A percentile compares a stretch with the other conserved stretches of the same genome.
Evolutionary conservation across 306 rosid species (phyloP).

Genomic region (Heteromeles arbutifolia): DNA sequence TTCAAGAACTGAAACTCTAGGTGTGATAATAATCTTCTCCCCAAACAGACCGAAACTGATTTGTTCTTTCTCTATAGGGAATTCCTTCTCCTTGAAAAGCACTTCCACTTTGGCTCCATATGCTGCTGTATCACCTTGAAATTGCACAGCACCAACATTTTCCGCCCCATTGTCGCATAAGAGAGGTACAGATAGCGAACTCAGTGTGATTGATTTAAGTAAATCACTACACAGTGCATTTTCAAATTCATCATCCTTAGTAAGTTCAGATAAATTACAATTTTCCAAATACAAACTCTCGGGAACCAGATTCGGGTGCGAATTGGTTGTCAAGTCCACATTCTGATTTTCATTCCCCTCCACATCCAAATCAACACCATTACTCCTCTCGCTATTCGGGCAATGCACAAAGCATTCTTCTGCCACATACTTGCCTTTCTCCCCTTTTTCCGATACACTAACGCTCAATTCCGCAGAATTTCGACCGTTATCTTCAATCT

Average conservation of each 20-base stretch:
- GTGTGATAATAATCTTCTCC: slow-evolving; percentile 7
- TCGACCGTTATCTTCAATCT: slow-evolving; percentile 6
- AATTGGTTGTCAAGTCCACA: too few relatives aligned
- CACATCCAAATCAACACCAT: slow-evolving; percentile 1
- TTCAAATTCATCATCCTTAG: slow-evolving; percentile 15
- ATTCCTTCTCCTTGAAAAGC: neutral
- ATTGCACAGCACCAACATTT: slow-evolving; percentile 2
- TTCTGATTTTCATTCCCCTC: slow-evolving; percentile 4
- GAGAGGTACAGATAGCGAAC: neutral
- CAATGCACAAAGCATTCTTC: slow-evolving; percentile 8
- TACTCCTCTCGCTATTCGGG: slow-evolving; percentile 1
- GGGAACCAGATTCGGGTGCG: too few relatives aligned
- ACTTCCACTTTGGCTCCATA: slow-evolving; percentile 13
- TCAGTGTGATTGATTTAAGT: neutral
- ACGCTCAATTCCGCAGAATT: neutral
- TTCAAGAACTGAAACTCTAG: slow-evolving; percentile 20
- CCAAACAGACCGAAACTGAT: slow-evolving; percentile 1
- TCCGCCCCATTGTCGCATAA: neutral
- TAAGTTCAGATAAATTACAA: neutral
- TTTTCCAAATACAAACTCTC: neutral
- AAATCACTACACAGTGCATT: slow-evolving; percentile 3
- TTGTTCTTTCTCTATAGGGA: neutral
- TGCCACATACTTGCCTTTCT: neutral
- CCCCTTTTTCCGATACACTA: neutral
- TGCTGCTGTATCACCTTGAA: neutral